A percentile compares a stretch with the other conserved stretches of the same genome.
Conservation (phyloP, 1,139 yeast species). For the Candida buenavistaensis region DNA sequence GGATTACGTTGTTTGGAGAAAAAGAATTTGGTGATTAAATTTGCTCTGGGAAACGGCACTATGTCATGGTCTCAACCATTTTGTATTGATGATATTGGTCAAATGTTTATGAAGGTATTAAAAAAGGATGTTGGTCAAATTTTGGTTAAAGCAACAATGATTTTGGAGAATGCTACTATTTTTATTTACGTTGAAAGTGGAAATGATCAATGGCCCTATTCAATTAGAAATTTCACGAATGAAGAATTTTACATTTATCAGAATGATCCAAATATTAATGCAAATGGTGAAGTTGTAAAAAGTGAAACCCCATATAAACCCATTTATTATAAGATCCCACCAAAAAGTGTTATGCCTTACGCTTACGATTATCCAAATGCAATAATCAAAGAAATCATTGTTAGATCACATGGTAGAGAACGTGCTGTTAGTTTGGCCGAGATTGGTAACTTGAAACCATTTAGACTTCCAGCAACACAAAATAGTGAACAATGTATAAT, state of each 20-base stretch:
- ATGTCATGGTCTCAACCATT: conserved; percentile 86
- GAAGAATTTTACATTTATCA: conserved; percentile 84
- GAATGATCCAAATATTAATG: conserved; percentile 76
- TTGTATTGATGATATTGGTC: conserved; percentile 79
- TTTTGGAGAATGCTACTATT: conserved; percentile 78
- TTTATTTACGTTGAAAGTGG: conserved; percentile 77
- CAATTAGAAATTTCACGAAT: conserved; percentile 86
- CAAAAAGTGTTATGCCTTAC: conserved; percentile 95
- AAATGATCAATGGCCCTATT: conserved; percentile 84
- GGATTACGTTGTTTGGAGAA: conserved; percentile 48
- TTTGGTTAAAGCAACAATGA: conserved; percentile 68
- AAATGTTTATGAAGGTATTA: conserved; percentile 68
- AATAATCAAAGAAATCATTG: conserved; percentile 71
- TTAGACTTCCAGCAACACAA: conserved; percentile 63
- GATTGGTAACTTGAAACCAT: conserved; percentile 87
- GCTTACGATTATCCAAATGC: conserved; percentile 98
- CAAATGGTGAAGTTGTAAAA: conserved; percentile 61
- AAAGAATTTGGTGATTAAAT: conserved; percentile 61
- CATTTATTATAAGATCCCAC: conserved; percentile 75
- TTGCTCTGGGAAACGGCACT: conserved; percentile 52
- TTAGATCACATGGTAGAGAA: conserved; percentile 72
- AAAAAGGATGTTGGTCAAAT: conserved; percentile 65
- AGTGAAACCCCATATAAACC: conserved; percentile 61
- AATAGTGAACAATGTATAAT: conserved; percentile 53
- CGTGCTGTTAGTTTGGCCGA: conserved; percentile 85